These are phyloP conservation scores for Petunia hybrid DNA, from an alignment of 305 asterid genomes.

Conservation along the genomic window DNA sequence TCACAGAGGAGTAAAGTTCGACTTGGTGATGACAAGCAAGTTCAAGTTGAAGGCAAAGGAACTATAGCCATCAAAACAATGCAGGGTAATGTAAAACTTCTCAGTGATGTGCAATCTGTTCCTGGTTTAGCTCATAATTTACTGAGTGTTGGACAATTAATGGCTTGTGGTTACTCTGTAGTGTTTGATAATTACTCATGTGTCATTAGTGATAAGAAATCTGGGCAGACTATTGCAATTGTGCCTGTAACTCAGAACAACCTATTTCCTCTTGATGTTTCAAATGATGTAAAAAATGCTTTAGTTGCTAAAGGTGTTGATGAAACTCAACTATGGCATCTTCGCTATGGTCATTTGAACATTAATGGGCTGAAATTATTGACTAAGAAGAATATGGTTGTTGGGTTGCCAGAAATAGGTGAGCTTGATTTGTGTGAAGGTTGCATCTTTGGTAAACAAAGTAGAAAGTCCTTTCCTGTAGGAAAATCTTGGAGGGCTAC, in stretches of 20 bases:
- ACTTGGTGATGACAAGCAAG: slow-evolving; percentile 27
- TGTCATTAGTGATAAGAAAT: background rate
- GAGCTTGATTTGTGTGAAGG: slow-evolving; percentile 11
- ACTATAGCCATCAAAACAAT: background rate
- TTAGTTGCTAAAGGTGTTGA: background rate
- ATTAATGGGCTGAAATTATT: background rate
- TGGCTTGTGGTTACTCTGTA: background rate
- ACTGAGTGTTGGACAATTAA: slow-evolving; percentile 30
- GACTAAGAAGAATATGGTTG: background rate
- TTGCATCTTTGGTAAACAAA: background rate
- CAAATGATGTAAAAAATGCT: background rate
- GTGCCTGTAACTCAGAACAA: background rate
- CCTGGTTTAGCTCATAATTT: slow-evolving; percentile 5
- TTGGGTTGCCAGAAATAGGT: slow-evolving; percentile 7
- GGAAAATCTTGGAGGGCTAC: background rate
- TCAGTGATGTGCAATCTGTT: slow-evolving; percentile 18
- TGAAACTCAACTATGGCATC: background rate
- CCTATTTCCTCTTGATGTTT: background rate
- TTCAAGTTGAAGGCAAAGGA: slow-evolving; percentile 29
- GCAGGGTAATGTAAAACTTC: slow-evolving; percentile 12
- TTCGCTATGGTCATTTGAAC: background rate
- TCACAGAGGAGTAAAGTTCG: background rate
- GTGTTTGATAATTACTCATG: background rate
- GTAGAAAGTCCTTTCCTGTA: background rate
- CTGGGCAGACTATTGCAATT: background rate